These are phyloP conservation scores for Suhomyces yuchorum DNA, from an alignment of 1,139 yeast genomes.

Conservation along the genomic window DNA sequence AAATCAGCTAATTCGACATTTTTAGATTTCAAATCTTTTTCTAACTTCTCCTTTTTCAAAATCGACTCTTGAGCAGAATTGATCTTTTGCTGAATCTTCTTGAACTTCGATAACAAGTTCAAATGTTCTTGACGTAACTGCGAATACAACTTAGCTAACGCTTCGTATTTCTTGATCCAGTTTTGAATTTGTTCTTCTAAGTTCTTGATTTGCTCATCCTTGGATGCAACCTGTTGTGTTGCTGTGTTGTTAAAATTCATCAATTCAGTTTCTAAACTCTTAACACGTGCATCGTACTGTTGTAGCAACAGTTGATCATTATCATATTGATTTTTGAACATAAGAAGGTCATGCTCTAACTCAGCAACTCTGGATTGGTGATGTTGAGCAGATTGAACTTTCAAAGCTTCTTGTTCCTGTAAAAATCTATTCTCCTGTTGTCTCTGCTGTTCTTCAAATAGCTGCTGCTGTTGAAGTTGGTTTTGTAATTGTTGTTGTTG, in stretches of 20 bases:
- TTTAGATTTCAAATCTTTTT: conserved; percentile 81
- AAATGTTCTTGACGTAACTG: conserved; percentile 92
- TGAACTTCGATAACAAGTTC: conserved; percentile 74
- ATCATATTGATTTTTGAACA: conserved; percentile 80
- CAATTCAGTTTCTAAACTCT: conserved; percentile 77
- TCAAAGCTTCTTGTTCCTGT: conserved; percentile 61
- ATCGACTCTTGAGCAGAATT: conserved; percentile 93
- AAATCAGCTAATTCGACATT: conserved; percentile 87
- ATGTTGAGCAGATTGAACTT: conserved; percentile 73
- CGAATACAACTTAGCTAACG: conserved; percentile 85
- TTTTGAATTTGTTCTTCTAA: conserved; percentile 74
- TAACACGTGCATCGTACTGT: conserved; percentile 87
- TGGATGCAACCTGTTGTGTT: conserved; percentile 72
- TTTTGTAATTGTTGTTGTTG: conserved; percentile 52
- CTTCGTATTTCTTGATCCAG: conserved; percentile 88
- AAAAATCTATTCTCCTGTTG: conserved; percentile 57
- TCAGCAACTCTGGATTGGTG: conserved; percentile 81
- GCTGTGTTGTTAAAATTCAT: conserved; percentile 64
- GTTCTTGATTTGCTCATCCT: conserved; percentile 69
- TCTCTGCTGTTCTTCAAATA: conserved; percentile 69
- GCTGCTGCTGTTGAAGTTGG: conserved; percentile 58
- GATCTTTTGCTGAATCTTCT: conserved; percentile 84
- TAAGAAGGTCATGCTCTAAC: conserved; percentile 76
- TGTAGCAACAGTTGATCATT: conserved; percentile 82
- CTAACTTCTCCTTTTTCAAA: conserved; percentile 79